Conservation (phyloP, 164 flowering plant genomes). For the Warburgia ugandensis region DNA sequence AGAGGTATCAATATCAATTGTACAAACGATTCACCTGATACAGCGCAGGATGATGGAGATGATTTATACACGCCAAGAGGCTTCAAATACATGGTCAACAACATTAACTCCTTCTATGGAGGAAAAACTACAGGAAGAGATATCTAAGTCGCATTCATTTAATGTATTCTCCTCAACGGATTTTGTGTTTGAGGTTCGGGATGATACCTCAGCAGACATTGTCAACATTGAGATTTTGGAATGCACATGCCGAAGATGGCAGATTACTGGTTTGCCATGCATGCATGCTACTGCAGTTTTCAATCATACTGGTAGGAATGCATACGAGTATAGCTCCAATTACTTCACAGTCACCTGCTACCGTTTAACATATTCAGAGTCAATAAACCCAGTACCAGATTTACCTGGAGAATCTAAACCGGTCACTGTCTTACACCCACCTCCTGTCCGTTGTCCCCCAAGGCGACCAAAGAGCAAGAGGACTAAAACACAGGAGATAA, state of each 20-base stretch:
- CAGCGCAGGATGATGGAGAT: slow-evolving; percentile 11
- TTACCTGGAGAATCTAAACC: no score
- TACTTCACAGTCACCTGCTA: slow-evolving; percentile 35
- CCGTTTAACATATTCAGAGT: slow-evolving; percentile 35
- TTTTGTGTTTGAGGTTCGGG: slow-evolving; percentile 48
- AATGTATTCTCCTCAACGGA: slow-evolving; percentile 46
- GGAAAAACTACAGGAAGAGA: slow-evolving; percentile 35
- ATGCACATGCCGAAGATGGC: slow-evolving; percentile 57
- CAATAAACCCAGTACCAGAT: slow-evolving; percentile 38
- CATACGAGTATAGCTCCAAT: slow-evolving; percentile 42
- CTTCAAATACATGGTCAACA: slow-evolving; percentile 26
- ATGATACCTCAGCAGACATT: slow-evolving; percentile 21
- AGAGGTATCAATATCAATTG: slow-evolving; percentile 4
- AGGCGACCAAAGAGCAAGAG: no score
- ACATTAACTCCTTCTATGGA: slow-evolving; percentile 47
- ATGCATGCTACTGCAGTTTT: slow-evolving; percentile 63
- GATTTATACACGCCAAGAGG: slow-evolving; percentile 6
- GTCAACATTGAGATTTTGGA: slow-evolving; percentile 39
- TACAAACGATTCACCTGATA: slow-evolving; percentile 4
- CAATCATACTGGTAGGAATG: slow-evolving; percentile 22
- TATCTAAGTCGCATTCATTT: slow-evolving; percentile 23
- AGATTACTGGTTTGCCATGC: slow-evolving; percentile 51
- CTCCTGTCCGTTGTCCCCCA: no score
- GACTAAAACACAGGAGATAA: no score
- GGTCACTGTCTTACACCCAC: no score